Evolutionary conservation across 2,329 filamentous ascomycete species (phyloP), one percentile per base, ranked within the genome.

Genomic region (Ustulina deusta): DNA sequence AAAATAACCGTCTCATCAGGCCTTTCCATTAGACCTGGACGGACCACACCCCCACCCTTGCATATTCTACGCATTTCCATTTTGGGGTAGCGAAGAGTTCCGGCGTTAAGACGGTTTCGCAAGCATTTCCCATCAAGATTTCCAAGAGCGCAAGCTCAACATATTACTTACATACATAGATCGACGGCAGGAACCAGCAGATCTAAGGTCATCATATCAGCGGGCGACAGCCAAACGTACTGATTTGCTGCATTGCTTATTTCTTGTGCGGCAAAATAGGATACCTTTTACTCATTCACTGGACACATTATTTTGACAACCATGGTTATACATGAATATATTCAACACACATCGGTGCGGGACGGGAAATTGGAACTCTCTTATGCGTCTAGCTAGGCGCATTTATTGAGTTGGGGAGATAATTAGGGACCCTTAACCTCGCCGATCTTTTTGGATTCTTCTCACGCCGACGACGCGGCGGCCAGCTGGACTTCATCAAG

Each of bases 131-230:
- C 17, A 54, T 42, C 6, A 71, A 71, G 66, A 69, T 69, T 69
- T 69, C n/a, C 52, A 64, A 54, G 40, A 52, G 69, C 66, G 69
- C 69, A 62, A 69, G 69, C 66, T 61, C 40, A 40, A 29, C 56
- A 69, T 60, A 66, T 36, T 49, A 61, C 46, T 55, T 25, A 56
- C 40, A 20, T 58, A 40, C 48, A 64, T 59, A 65, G 32, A 61
- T 42, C 22, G 17, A 46, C 32, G 55, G 55, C 62, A 52, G 55
- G 55, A 57, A 34, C 61, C 46, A 51, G 57, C 56, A 56, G 27
- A 56, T 54, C 22, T 38, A 54, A 27, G 11, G 25, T 11, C 34
- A 22, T 62, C 36, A 11, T 40, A 42, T 34, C 34, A 29, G 17
- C n/a, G 22, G 22, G 29, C 27, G 6, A 51, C 38, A 57, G 17